A percentile compares a stretch with the other conserved stretches of the same genome.
These are phyloP conservation scores for Termitomyces sp. DNA, from an alignment of 768 basidiomycete species.

Conservation along the genomic window DNA sequence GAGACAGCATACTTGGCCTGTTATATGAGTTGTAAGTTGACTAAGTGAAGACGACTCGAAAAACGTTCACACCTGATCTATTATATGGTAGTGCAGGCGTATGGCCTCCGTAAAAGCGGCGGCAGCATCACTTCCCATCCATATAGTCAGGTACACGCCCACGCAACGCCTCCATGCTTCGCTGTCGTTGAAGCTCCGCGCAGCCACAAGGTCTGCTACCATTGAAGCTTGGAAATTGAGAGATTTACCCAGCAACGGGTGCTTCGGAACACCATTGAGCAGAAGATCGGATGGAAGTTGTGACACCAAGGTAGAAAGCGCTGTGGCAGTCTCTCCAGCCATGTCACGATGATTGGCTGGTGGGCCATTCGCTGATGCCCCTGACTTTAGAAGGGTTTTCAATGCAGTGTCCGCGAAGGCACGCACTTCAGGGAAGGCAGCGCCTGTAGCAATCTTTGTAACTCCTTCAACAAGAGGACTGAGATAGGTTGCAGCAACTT, in stretches of 20 bases:
- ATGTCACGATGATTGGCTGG: conserved; percentile 71
- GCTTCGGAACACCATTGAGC: conserved; percentile 42
- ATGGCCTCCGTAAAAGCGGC: conserved; percentile 55
- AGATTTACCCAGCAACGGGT: conserved; percentile 50
- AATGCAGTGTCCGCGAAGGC: conserved; percentile 46
- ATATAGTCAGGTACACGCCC: conserved; percentile 65
- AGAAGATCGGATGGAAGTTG: conserved; percentile 50
- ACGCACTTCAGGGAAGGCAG: conserved; percentile 90
- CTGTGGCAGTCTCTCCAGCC: conserved; percentile 53
- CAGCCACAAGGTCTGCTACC: conserved; percentile 70
- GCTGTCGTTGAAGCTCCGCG: conserved; percentile 48
- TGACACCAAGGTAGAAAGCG: conserved; percentile 50
- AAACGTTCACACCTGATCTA: conserved; percentile 55
- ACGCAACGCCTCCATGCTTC: conserved; percentile 67
- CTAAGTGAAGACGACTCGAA: neutral
- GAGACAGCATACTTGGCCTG: conserved; percentile 55
- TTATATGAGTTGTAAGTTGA: conserved; percentile 1
- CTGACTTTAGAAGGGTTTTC: conserved; percentile 74
- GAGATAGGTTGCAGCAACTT: conserved; percentile 84
- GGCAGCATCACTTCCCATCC: conserved; percentile 51
- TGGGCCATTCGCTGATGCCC: conserved; percentile 70
- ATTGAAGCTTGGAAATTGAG: conserved; percentile 71
- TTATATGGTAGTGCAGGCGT: conserved; percentile 67
- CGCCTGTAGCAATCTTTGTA: conserved; percentile 81
- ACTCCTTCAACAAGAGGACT: conserved; percentile 87